Evolutionary conservation across 345 rosid genomes (phyloP), one percentile per base, ranked within the genome.

Genomic region (Lumnitzera racemosa): DNA sequence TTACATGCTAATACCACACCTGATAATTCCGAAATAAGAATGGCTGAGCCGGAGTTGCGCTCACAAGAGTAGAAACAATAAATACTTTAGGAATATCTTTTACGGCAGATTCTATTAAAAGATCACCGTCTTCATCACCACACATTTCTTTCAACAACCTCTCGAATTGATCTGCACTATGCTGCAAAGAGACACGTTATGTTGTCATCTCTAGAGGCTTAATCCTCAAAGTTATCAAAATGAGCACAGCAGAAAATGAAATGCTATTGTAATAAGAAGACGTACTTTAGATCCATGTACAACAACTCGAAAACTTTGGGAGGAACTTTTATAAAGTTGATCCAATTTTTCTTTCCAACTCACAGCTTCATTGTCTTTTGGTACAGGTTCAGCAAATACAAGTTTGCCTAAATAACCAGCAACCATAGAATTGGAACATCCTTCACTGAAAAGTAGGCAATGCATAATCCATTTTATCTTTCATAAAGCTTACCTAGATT

Each of bases 281-380:
- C n/a, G 20, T 88, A 90, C 99, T 85, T 94, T 94, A 62, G 97
- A 90, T 73, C 99, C 99, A 77, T 90, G 99, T 43, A 94, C 92
- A 51, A 90, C 99, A 76, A 94, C 99, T 80, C 99, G 84, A 72
- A 94, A 94, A 77, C 95, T 90, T 74, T 90, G 97, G 15, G 96
- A 94, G 46, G 99, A 94, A 77, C 99, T 94, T 80, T 90, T 94
- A 65, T 94, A 94, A 67, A 94, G 88, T 69, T 86, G 97, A 74
- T 90, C 97, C 74, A 90, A 76, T 78, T 88, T 94, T 72, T 94
- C 99, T 75, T 96, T 85, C 99, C 99, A 94, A 64, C 87, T 86
- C 65, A 97, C 99, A 71, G 96, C 89, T 82, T 94, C 99, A 74
- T 81, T 90, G 60, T 94, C 99, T 83, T 84, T 94, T 57, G 95